Evolutionary conservation across 495 filamentous ascomycete species (phyloP), one percentile per base, ranked within the genome.

Genomic region (Penicillium ochrochloron): DNA sequence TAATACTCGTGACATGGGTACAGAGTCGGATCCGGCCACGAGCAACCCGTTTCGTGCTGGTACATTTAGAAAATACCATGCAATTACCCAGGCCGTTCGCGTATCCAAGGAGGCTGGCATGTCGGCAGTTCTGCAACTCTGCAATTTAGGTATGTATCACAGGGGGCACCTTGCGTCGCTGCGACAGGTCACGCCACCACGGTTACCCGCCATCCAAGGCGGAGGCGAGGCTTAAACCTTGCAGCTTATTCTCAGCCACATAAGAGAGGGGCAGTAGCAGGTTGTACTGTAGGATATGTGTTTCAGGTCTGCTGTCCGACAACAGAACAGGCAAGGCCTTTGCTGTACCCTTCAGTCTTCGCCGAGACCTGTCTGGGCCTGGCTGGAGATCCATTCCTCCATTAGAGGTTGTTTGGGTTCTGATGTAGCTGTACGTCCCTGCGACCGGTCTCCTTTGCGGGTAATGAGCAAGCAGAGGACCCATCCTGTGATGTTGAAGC

Each of bases 401-500:
- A 97, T 91, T 83, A 92, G 87, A 59, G 89, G 89, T 69, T 92
- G 89, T 33, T 91, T 67, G 8, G 75, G 69, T 27, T 75, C 73
- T 15, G 73, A 62, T 52, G 73, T 56, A 19, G 64, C 68, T 29
- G 69, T 73, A 58, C 60, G 78, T 27, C 63, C 70, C 52, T 70
- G 75, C 2, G 62, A 66, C 65, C 65, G 82, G 71, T 67, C 70
- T 11, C 86, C 87, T 61, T 82, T 88, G 42, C 90, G 84, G 75
- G 96, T 94, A 64, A 99, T 89, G 15, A 98, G 88, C 41, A 99
- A 79, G 73, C 93, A 98, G 41, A 99, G 81, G 34, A 96, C 91
- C 63, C 92, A 89, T 9, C 94, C 92, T 77, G 95, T 94, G 74
- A 99, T 97, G 69, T 88, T 89, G 76, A 97, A 99, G 35, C 95